These are phyloP conservation scores for Arabidopsis thaliana DNA, from an alignment of 345 rosid genomes.

Conservation along the genomic window TAIR10.1 NC_003071.7:18331001-18331500, in stretches of 20 bases:
- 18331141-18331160: constrained; percentile 92
- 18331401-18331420: background rate
- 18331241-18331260: background rate
- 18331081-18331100: constrained; percentile 7
- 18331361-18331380: constrained; percentile 70
- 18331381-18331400: background rate
- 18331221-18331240: background rate
- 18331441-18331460: constrained; percentile 6
- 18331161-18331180: constrained; percentile 77
- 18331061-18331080: background rate
- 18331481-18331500: constrained; percentile 83
- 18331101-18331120: constrained; percentile 1
- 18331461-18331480: constrained; percentile 64
- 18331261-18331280: constrained; percentile 71
- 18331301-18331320: constrained; percentile 67
- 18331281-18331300: constrained; percentile 81
- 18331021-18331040: constrained; percentile 64
- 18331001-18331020: constrained; percentile 69
- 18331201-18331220: constrained; percentile 38
- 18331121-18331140: constrained; percentile 61
- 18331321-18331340: constrained; percentile 70
- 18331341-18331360: constrained; percentile 44
- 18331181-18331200: constrained; percentile 74
- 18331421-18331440: background rate
- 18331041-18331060: background rate